Evolutionary conservation across 495 filamentous ascomycete genomes (phyloP), one percentile per base, ranked within the genome.

Genomic region (Aspergillus sclerotioniger): DNA sequence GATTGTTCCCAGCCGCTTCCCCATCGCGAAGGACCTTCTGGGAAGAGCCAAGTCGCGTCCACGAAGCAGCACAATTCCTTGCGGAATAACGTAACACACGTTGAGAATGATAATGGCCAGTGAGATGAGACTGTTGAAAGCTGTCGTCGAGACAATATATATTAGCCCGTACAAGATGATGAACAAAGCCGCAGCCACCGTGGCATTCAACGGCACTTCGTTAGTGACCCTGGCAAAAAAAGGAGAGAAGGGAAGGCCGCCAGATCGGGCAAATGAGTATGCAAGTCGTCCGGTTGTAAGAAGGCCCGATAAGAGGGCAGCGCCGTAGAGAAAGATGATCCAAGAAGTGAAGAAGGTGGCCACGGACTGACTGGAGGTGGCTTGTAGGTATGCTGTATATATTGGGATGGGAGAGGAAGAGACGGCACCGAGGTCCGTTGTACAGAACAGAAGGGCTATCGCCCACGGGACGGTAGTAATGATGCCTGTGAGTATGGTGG

Each of bases 391-490:
- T 3, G 68, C 51, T 28, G 60, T 54, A 16, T 57, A 52, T 16
- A 63, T 61, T 0, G 69, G 67, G 9, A 70, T 49, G 17, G 44
- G 20, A 16, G 69, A 72, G 21, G 37, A 43, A 10, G 58, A 35
- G 16, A 74, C 59, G 15, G 66, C 60, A 15, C 67, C 55, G 19
- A 69, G 57, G 46, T 72, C 66, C 13, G 50, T 67, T 12, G 67
- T 60, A 32, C 52, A 55, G 48, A 70, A 71, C 49, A 74, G 63
- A 17, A 72, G 58, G 3, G 63, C 60, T 13, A 73, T 55, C 3
- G 62, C 54, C 69, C 63, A 50, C 59, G 67, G 56, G 62, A 69
- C 16, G 59, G 57, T 68, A 6, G 63, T 67, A 6, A 62, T 9
- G 9, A 64, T 55, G 1, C 66, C 66, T 10, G 64, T 60, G 5